Base-by-base conservation (phyloP, 2,329 filamentous ascomycete genomes). In the Nannizziopsis barbatae region DNA sequence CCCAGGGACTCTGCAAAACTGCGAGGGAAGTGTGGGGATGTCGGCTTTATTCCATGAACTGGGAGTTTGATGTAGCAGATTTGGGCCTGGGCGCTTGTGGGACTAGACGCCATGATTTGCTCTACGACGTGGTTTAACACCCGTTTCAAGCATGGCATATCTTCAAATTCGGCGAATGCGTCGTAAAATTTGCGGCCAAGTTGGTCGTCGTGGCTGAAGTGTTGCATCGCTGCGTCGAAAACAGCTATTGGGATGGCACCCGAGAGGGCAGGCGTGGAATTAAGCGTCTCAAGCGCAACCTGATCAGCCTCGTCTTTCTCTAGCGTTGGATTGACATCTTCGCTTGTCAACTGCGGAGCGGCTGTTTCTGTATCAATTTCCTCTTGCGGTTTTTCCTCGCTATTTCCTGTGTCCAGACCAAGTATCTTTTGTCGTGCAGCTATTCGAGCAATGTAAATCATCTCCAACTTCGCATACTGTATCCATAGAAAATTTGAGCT, bases 181-280 rank as follows among this genome's bases (percentile, higher is more conserved):
- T 84, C 72, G 65, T 92, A 96, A 67, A 95, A 95, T 17, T 76
- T 70, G 58, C 83, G 80, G 2, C 80, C 86, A 5, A 87, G 74
- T 1, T 72, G 69, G 1, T 80, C 67, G 51, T 76, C 77, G 62
- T 82, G 80, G 55, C 84, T 80, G 45, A 84, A 77, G 58, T 95
- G 82, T 63, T 84, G 86, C 69, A 81, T 80, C 5, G 88, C 83
- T 17, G 86, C 80, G 59, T 95, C 87, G 60, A 95, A 95, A 42
- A 98, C 86, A 35, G 90, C 88, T 49, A 88, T 77, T 1, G 92
- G 89, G 56, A 98, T 95, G 12, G 87, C 92, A n/a, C 92, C 92
- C 52, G 84, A 86, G 54, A 95, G 74, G 8, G 87, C 87, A 3
- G 90, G 88, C 42, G 88, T 90, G 50, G 74, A 71, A 33, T 76